Conservation (phyloP, 2,329 filamentous ascomycete species). For the Verticillium dahliae region DNA sequence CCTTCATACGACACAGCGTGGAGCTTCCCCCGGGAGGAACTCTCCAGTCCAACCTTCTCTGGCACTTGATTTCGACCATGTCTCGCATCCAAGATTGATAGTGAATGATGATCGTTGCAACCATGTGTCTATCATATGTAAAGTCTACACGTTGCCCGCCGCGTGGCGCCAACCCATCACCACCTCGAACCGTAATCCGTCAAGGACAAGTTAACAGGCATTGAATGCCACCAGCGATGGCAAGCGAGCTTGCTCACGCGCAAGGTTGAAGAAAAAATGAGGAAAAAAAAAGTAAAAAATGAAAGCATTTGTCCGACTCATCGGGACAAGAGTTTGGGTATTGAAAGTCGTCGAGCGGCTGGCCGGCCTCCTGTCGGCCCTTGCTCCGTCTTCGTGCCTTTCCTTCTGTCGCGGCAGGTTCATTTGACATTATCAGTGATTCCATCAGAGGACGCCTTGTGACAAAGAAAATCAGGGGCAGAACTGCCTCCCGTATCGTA, state of each 20-base stretch:
- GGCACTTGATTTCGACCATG: too few relatives aligned
- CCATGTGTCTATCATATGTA: not conserved
- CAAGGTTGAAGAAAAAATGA: not conserved
- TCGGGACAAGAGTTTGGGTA: not conserved
- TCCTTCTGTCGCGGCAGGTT: constrained; percentile 1
- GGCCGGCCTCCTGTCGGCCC: not conserved
- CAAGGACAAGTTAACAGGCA: not conserved
- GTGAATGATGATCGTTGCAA: not conserved
- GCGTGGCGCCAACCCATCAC: not conserved
- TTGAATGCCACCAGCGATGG: not conserved
- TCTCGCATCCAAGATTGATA: not conserved
- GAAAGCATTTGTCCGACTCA: not conserved
- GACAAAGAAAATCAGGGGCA: not conserved
- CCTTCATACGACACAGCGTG: too few relatives aligned
- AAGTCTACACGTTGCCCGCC: not conserved
- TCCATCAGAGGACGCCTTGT: not conserved
- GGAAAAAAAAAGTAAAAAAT: not conserved
- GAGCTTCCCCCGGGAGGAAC: too few relatives aligned
- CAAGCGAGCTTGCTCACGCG: not conserved
- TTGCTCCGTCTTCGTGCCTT: not conserved
- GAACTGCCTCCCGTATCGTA: not conserved
- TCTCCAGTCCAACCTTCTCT: too few relatives aligned
- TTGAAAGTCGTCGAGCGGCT: not conserved
- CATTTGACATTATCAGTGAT: constrained; percentile 11
- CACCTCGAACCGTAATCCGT: not conserved